These are phyloP conservation scores for Eucommia ulmoides DNA, from an alignment of 257 asterid genomes.

Conservation along the genomic window DNA sequence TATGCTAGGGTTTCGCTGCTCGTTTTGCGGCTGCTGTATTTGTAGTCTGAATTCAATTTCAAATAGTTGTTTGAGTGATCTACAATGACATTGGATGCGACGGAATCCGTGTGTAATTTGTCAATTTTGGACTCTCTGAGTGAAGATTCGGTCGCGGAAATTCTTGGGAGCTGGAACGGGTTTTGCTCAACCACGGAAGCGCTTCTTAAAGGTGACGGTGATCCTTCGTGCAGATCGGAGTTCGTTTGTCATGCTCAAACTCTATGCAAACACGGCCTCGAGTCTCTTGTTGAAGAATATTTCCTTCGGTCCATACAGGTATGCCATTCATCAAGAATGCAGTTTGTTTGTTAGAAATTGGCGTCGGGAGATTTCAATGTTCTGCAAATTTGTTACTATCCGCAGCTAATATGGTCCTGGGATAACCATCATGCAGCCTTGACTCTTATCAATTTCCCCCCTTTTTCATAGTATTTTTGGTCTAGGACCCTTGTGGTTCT, in stretches of 20 bases:
- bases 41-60: background rate
- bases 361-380: too few species aligned
- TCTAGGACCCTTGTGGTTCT: too few species aligned
- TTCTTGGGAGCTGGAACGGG: conserved; percentile 55
- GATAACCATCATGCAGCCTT: too few species aligned
- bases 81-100: conserved; percentile 38
- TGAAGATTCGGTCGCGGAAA: conserved; percentile 30
- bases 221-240: conserved; percentile 27
- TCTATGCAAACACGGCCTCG: conserved; percentile 49
- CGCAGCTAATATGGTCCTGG: too few species aligned
- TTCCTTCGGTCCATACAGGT: conserved; percentile 70
- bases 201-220: conserved; percentile 34
- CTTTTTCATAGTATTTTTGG: too few species aligned
- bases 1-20: background rate
- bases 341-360: too few species aligned
- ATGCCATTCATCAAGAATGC: background rate
- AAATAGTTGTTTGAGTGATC: background rate
- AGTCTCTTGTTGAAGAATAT: conserved; percentile 53
- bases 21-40: background rate
- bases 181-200: conserved; percentile 47
- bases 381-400: too few species aligned
- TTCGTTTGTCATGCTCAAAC: conserved; percentile 32
- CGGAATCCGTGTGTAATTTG: conserved; percentile 38
- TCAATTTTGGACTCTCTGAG: conserved; percentile 43
- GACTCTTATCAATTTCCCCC: too few species aligned